Conservation (phyloP, 805 yeast genomes). For the Candida andamanensis region DNA sequence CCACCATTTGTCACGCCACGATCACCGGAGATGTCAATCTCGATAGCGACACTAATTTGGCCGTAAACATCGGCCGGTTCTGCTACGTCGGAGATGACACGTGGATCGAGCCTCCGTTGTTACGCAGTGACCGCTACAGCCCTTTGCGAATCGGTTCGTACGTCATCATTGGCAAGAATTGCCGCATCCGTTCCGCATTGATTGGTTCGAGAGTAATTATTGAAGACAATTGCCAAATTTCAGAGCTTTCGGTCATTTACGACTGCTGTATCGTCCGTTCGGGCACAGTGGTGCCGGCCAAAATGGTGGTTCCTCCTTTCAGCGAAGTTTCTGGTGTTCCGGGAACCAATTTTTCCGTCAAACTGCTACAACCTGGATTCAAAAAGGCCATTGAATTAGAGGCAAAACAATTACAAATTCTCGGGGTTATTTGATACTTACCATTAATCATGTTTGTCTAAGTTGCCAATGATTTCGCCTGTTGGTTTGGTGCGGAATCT, state of each 20-base stretch:
- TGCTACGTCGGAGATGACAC: conserved; percentile 32
- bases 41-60: conserved; percentile 12
- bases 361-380: conserved; percentile 24
- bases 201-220: conserved; percentile 48
- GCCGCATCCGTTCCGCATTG: conserved; percentile 28
- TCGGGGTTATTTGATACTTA: conserved; percentile 7
- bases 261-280: conserved; percentile 48
- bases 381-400: conserved; percentile 33
- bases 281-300: conserved; percentile 38
- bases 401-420: conserved; percentile 23
- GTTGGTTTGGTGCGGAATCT: conserved; percentile 1
- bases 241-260: conserved; percentile 35
- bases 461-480: conserved; percentile 19
- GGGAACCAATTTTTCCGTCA: conserved; percentile 24
- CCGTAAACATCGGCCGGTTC: conserved; percentile 43
- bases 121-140: conserved; percentile 13
- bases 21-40: conserved; percentile 29
- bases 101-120: conserved; percentile 16
- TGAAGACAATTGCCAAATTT: conserved; percentile 37
- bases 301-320: conserved; percentile 48
- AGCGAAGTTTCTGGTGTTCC: conserved; percentile 40
- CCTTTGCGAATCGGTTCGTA: conserved; percentile 44
- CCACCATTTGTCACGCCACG: conserved; percentile 37
- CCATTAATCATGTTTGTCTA: conserved; percentile 17
- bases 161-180: conserved; percentile 33